Conservation (phyloP, 75 land plant species). For the Selaginella tamariscina region DNA sequence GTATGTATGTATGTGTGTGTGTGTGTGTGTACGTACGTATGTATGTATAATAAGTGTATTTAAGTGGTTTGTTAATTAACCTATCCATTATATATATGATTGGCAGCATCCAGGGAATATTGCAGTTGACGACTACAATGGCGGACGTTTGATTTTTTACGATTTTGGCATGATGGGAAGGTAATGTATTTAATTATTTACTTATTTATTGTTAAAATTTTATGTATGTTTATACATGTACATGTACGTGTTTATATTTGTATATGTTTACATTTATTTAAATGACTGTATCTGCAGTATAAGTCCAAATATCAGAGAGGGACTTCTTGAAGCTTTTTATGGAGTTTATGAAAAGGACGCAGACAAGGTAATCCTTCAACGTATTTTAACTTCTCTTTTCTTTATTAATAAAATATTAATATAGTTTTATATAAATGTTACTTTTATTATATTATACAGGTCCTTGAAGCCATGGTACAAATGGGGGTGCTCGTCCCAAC, state of each 20-base stretch:
- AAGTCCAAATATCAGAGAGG: conserved; percentile 91
- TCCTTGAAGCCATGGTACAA: conserved; percentile 86
- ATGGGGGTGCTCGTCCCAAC: conserved; percentile 99
- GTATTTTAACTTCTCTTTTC: not conserved
- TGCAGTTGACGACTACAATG: conserved; percentile 97
- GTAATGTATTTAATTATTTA: conserved; percentile 18
- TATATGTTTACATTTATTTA: conserved; percentile 2
- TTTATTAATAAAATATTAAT: too few relatives aligned
- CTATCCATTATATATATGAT: not conserved
- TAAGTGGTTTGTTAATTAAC: too few relatives aligned
- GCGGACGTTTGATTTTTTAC: conserved; percentile 94
- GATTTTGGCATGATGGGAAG: conserved; percentile 99
- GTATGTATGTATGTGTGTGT: too few relatives aligned
- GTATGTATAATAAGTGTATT: too few relatives aligned
- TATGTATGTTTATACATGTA: not conserved
- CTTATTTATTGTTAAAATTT: not conserved
- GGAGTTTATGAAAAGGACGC: conserved; percentile 98
- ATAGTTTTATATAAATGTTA: too few relatives aligned
- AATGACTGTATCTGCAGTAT: conserved; percentile 47
- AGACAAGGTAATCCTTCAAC: conserved; percentile 44
- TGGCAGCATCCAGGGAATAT: conserved; percentile 98
- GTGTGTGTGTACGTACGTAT: too few relatives aligned
- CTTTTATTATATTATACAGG: conserved; percentile 30
- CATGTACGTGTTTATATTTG: too few relatives aligned
- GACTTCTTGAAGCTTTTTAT: conserved; percentile 87